Evolutionary conservation across 1,284 basidiomycete species (phyloP).

Genomic region (Erythrobasidium hasegawianum): DNA sequence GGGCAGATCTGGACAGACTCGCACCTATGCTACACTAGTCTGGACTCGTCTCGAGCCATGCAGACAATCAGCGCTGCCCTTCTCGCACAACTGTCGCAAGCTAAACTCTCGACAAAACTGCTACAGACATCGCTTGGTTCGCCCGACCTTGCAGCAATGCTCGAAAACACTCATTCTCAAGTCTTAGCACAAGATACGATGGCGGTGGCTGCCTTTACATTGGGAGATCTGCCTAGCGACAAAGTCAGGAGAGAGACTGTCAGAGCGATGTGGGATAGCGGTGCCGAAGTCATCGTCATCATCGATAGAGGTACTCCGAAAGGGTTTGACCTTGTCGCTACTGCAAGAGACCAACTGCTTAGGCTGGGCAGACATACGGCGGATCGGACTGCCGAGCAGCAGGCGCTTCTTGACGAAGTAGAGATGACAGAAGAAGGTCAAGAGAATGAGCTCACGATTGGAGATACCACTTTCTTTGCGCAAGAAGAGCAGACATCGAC

Average conservation of each 20-base stretch:
- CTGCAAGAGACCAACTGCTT: conserved; percentile 75
- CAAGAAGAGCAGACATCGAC: conserved; percentile 7
- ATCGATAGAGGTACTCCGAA: conserved; percentile 75
- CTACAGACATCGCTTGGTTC: conserved; percentile 29
- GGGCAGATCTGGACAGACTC: conserved; percentile 32
- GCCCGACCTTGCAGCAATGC: conserved; percentile 8
- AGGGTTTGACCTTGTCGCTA: conserved; percentile 77
- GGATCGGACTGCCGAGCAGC: conserved; percentile 24
- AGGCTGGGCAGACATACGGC: conserved; percentile 55
- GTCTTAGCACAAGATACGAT: conserved; percentile 52
- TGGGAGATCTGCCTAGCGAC: conserved; percentile 66
- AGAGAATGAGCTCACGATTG: conserved; percentile 22
- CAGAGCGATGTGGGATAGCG: conserved; percentile 83
- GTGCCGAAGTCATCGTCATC: conserved; percentile 74
- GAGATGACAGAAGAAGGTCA: conserved; percentile 2
- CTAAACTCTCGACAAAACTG: conserved; percentile 12
- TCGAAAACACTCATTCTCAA: conserved; percentile 28
- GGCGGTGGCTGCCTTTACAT: conserved; percentile 78
- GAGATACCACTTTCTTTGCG: conserved; percentile 44
- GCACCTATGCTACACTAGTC: conserved; percentile 39
- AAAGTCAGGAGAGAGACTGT: conserved; percentile 64
- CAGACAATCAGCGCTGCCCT: conserved; percentile 17
- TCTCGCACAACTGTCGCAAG: conserved; percentile 19
- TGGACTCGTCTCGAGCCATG: conserved; percentile 42
- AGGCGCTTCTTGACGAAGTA: conserved; percentile 39